Evolutionary conservation across 2,329 filamentous ascomycete species (phyloP).

Genomic region (Venturia nashicola): DNA sequence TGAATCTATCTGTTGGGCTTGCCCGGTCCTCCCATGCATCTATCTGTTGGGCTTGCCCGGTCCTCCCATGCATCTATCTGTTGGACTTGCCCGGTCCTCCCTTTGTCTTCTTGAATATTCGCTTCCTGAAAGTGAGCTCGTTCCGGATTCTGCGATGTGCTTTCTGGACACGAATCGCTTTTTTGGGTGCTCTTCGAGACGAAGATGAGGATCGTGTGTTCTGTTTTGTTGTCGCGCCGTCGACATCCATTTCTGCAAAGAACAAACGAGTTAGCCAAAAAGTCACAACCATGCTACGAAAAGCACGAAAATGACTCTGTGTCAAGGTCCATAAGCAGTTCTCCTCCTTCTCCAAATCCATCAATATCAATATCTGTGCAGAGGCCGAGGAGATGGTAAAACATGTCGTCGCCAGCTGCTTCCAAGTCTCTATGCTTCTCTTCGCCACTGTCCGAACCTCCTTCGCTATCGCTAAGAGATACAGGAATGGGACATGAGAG

Average conservation of each 20-base stretch:
- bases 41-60: background rate
- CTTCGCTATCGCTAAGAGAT: conserved; percentile 11
- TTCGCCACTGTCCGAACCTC: background rate
- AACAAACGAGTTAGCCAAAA: background rate
- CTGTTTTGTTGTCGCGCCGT: background rate
- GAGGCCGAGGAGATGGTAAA: conserved; percentile 8
- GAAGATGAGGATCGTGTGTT: background rate
- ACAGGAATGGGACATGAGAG: conserved; percentile 12
- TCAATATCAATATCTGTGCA: conserved; percentile 1
- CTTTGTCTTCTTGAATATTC: background rate
- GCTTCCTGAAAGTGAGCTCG: conserved; percentile 8
- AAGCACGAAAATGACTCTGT: conserved; percentile 2
- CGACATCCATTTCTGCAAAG: conserved; percentile 8
- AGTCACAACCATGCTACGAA: conserved; percentile 1
- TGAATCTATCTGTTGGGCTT: conserved; percentile 3
- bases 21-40: background rate
- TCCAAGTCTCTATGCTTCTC: conserved; percentile 7
- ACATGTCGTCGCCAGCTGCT: conserved; percentile 7
- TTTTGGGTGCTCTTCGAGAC: background rate
- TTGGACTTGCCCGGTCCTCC: background rate
- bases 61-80: background rate
- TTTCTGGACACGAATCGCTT: conserved; percentile 2
- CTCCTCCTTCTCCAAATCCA: background rate
- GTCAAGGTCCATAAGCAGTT: conserved; percentile 1
- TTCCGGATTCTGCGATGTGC: conserved; percentile 8